These are phyloP conservation scores for Pyricularia grisea DNA, from an alignment of 2,329 filamentous ascomycete genomes.

Conservation along the genomic window DNA sequence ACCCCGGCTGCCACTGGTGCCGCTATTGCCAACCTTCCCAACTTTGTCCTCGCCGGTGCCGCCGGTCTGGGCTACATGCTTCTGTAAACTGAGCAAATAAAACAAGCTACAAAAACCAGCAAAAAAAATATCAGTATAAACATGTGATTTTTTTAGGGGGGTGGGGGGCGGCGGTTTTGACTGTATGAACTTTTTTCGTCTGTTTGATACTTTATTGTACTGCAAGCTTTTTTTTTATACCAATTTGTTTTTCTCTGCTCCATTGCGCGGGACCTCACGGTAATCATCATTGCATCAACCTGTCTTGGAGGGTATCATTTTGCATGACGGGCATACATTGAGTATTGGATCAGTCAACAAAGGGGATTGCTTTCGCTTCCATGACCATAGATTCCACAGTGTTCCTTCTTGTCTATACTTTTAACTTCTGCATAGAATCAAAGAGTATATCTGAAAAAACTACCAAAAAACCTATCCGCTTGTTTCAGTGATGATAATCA, in stretches of 20 bases:
- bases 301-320: background rate
- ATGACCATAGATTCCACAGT: background rate
- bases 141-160: background rate
- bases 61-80: background rate
- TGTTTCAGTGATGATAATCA: background rate
- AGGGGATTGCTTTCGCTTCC: background rate
- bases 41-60: slow-evolving; percentile 1
- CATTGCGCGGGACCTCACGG: background rate
- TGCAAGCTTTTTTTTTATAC: background rate
- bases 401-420: background rate
- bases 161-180: background rate
- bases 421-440: background rate
- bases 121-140: background rate
- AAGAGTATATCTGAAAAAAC: background rate
- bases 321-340: background rate
- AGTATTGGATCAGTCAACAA: background rate
- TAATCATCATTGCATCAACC: background rate
- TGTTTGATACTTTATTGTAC: background rate
- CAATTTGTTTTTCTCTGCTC: background rate
- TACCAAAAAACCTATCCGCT: background rate
- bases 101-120: background rate
- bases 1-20: slow-evolving; percentile 3
- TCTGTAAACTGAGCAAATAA: background rate
- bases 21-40: background rate
- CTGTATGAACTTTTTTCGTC: background rate